Evolutionary conservation across 2,329 filamentous ascomycete genomes (phyloP).

Genomic region (Exophiala alcalophila): DNA sequence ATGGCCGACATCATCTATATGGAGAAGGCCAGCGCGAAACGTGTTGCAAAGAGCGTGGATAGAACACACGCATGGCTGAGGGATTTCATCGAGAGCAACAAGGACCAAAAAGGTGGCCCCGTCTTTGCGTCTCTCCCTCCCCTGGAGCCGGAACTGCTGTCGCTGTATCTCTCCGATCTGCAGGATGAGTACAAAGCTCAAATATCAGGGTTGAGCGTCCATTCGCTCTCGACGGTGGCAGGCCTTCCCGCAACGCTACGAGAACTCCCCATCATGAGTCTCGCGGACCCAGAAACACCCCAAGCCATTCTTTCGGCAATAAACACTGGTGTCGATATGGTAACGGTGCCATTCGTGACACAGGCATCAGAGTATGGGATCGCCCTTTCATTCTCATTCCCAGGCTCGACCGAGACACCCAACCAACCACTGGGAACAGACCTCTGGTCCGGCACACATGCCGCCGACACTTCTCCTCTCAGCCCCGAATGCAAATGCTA

Average conservation of each 20-base stretch:
- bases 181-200: conserved; percentile 58
- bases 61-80: conserved; percentile 79
- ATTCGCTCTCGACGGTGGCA: conserved; percentile 67
- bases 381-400: conserved; percentile 75
- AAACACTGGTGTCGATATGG: conserved; percentile 72
- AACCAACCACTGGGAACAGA: conserved; percentile 63
- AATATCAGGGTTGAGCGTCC: conserved; percentile 71
- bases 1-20: conserved; percentile 70
- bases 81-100: conserved; percentile 48
- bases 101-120: conserved; percentile 43
- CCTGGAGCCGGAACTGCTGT: conserved; percentile 70
- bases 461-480: conserved; percentile 62
- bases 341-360: conserved; percentile 73
- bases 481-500: conserved; percentile 70
- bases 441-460: conserved; percentile 67
- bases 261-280: conserved; percentile 68
- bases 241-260: conserved; percentile 62
- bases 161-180: conserved; percentile 73
- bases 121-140: conserved; percentile 68
- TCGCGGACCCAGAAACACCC: conserved; percentile 68
- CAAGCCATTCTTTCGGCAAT: conserved; percentile 75
- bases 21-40: conserved; percentile 62
- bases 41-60: conserved; percentile 78
- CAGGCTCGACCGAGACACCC: conserved; percentile 38
- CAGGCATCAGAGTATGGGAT: conserved; percentile 78